Evolutionary conservation across 176 grass and related monocot genomes (phyloP), one percentile per base, ranked within the genome.

Genomic region (Avena eriantha): DNA sequence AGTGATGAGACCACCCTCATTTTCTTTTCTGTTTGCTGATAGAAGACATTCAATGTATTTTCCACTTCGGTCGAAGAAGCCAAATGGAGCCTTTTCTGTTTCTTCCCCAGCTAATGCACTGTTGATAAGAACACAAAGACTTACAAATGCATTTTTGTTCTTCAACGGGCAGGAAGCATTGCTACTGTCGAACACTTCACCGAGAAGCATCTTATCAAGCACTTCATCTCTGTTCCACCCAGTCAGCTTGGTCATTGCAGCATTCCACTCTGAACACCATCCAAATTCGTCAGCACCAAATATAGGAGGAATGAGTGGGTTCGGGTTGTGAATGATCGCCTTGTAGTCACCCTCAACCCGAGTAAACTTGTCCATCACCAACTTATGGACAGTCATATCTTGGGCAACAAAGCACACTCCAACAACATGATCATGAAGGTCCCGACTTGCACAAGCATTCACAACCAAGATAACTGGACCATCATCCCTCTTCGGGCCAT

Each of bases 251-350:
- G 88, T 89, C 96, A 98, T 98, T 22, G 96, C 92, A 77, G 85
- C 88, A 92, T 96, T 98, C 96, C 96, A 98, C 88, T 95, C 93
- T 13, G 92, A 88, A 50, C 96, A 98, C 96, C 93, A 98, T 49
- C 93, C 96, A 68, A 96, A 94, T 71, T 95, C 92, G 55, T 98
- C 96, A 48, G 93, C 86, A 82, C 90, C 93, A 82, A 98, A 98
- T 88, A 98, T 96, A 58, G 93, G 96, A 58, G 96, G 96, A 84
- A 98, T 98, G 10, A 98, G 84, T 4, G 90, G 88, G 64, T 90
- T 98, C 0, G 90, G 96, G 59, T 96, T 98, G 29, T 96, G 96
- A 68, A 98, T 66, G 24, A 98, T 98, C n/a, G 93, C 90, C 78
- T 87, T 95, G 79, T 98, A 98, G 77, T 98, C 96, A 71, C 96